phyloP scores from a whole-genome alignment of 2,329 filamentous ascomycete species.

The Corinectria fuckeliana region DNA sequence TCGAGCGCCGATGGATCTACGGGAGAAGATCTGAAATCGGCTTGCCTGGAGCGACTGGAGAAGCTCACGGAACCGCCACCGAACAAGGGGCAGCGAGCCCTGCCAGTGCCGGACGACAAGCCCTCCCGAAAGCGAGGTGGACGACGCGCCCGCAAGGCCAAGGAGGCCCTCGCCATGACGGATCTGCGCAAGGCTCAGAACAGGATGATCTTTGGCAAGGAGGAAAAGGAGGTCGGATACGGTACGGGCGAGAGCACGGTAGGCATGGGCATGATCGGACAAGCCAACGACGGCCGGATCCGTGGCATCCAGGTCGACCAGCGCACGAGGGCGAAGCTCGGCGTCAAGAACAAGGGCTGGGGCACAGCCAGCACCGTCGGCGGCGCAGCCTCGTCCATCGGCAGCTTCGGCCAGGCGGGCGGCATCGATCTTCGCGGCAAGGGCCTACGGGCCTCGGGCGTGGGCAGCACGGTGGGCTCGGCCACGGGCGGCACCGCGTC shows the following conservation, averaged over 20 bases:
- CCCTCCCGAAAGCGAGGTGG: slow-evolving; percentile 92
- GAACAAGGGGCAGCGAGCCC: slow-evolving; percentile 84
- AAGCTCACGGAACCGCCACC: slow-evolving; percentile 91
- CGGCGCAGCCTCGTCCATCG: slow-evolving; percentile 80
- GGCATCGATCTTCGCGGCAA: slow-evolving; percentile 76
- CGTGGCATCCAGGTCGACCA: slow-evolving; percentile 90
- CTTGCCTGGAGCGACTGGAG: slow-evolving; percentile 85
- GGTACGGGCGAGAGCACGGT: slow-evolving; percentile 84
- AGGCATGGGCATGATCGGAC: slow-evolving; percentile 95
- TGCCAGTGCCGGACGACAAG: slow-evolving; percentile 95
- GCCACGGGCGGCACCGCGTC: slow-evolving; percentile 80
- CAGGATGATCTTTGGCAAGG: slow-evolving; percentile 92
- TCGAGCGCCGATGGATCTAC: slow-evolving; percentile 80
- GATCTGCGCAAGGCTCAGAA: slow-evolving; percentile 96
- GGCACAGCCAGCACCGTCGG: slow-evolving; percentile 71
- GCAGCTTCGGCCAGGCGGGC: slow-evolving; percentile 73
- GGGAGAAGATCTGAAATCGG: slow-evolving; percentile 80
- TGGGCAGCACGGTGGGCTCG: slow-evolving; percentile 71
- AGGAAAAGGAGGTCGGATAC: slow-evolving; percentile 92
- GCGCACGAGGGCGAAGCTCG: slow-evolving; percentile 89
- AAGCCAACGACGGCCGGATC: slow-evolving; percentile 85
- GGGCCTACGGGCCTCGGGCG: slow-evolving; percentile 81
- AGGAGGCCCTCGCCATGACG: slow-evolving; percentile 96
- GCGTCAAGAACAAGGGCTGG: slow-evolving; percentile 96
- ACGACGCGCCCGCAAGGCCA: slow-evolving; percentile 87